Evolutionary conservation across 257 asterid genomes (phyloP), one percentile per base, ranked within the genome.

Genomic region (Solanum infundibuliforme): DNA sequence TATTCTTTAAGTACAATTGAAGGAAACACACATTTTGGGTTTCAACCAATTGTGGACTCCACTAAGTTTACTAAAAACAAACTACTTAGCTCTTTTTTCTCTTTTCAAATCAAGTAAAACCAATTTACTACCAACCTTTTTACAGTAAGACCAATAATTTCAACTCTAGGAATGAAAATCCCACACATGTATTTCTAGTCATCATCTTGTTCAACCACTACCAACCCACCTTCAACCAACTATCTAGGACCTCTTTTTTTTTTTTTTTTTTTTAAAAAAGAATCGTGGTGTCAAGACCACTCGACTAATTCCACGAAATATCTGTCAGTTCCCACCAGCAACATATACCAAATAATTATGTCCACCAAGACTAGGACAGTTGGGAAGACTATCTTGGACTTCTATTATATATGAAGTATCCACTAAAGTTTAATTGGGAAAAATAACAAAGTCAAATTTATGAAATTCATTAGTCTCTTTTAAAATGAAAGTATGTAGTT

Each of bases 1-100:
- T 81, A 83, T 87, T 43, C 89, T 81, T 87, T 77, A 84, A 87
- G 88, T 87, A 75, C 81, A 73, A 85, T 62, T 23, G 75, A 87
- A 90, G 90, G n/a, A 66, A 90, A 83, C 38, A 16, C 20, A 12
- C 75, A 35, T 76, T 31, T n/a, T 48, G 20, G 25, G 79, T 8
- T 36, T 68, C 32, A 23, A 72, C 31, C 5, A 21, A 88, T 62
- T 58, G 83, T 83, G 34, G 43, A 35, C 6, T 34, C 65, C 69
- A 73, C 73, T 13, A 12, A 58, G 38, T 69, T 72, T 29, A 46
- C 75, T 35, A 86, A 77, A 77, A 35, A 29, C 62, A 25, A 38
- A 66, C 39, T n/a, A 16, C 38, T 27, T 14, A 85, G n/a, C 43
- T 16, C 29, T 10, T 12, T 31, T 46, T 8, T 86, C 41, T 7